A percentile compares a stretch with the other conserved stretches of the same genome.
Evolutionary conservation across 768 basidiomycete genomes (phyloP).

Genomic region (Russula olivacea): DNA sequence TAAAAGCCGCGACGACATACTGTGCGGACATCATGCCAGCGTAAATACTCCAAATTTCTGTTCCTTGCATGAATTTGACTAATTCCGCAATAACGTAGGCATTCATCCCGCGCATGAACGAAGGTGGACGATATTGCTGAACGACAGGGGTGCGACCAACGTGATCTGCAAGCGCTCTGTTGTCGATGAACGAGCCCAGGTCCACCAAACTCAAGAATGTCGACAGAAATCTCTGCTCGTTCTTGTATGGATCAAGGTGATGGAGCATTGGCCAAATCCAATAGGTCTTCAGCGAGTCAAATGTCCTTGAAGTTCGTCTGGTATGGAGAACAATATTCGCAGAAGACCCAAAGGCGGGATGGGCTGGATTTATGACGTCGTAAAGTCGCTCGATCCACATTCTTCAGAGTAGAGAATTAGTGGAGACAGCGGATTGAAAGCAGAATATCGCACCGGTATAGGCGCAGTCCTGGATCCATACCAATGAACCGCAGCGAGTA

Average conservation of each 20-base stretch:
- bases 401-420: slow-evolving; percentile 1
- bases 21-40: slow-evolving; percentile 9
- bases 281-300: slow-evolving; percentile 5
- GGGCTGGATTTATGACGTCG: slow-evolving; percentile 16
- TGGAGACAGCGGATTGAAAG: background rate
- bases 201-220: slow-evolving; percentile 16
- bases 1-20: background rate
- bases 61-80: slow-evolving; percentile 7
- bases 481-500: background rate
- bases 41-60: background rate
- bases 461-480: background rate
- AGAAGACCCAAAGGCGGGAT: slow-evolving; percentile 12
- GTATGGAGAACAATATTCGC: background rate
- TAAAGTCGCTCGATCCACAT: slow-evolving; percentile 22
- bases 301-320: background rate
- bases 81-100: slow-evolving; percentile 11
- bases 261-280: slow-evolving; percentile 18
- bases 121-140: background rate
- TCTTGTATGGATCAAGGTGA: background rate
- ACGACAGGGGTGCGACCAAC: slow-evolving; percentile 5
- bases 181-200: slow-evolving; percentile 20
- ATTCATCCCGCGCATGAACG: background rate
- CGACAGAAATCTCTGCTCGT: slow-evolving; percentile 5
- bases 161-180: slow-evolving; percentile 6
- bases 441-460: background rate